A percentile compares a stretch with the other conserved stretches of the same genome.
These are phyloP conservation scores for Rhododendron ovatum DNA, from an alignment of 148 eudicot species.

Conservation along the genomic window DNA sequence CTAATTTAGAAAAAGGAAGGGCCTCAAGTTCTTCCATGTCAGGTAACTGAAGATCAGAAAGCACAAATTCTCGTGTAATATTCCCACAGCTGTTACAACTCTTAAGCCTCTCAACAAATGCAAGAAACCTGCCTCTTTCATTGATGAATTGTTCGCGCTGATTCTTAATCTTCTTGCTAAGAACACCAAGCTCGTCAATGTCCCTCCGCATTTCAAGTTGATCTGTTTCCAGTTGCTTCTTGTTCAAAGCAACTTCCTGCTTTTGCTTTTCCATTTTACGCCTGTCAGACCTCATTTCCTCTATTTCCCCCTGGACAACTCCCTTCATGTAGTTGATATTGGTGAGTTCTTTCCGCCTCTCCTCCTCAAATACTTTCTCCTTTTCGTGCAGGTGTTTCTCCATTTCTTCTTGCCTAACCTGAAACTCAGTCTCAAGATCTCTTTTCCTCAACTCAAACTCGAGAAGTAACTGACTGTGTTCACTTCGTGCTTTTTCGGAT, in stretches of 20 bases:
- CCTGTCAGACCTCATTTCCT: slow-evolving; percentile 45
- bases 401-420: slow-evolving; percentile 47
- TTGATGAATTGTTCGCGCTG: slow-evolving; percentile 51
- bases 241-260: slow-evolving; percentile 45
- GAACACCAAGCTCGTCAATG: slow-evolving; percentile 56
- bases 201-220: slow-evolving; percentile 71
- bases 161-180: slow-evolving; percentile 61
- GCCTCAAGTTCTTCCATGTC: slow-evolving; percentile 26
- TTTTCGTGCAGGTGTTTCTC: slow-evolving; percentile 48
- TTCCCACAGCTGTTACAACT: slow-evolving; percentile 65
- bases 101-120: slow-evolving; percentile 54
- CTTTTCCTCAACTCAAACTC: slow-evolving; percentile 57
- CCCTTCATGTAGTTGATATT: slow-evolving; percentile 47
- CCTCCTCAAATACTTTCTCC: slow-evolving; percentile 60
- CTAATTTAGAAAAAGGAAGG: slow-evolving; percentile 23
- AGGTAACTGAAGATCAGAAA: slow-evolving; percentile 42
- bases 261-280: slow-evolving; percentile 52
- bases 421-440: slow-evolving; percentile 53
- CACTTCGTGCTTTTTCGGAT: slow-evolving; percentile 47
- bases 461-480: slow-evolving; percentile 40
- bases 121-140: slow-evolving; percentile 53
- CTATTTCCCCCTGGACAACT: slow-evolving; percentile 39
- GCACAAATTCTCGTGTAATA: slow-evolving; percentile 31
- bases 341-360: slow-evolving; percentile 33
- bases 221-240: slow-evolving; percentile 54